Conservation (phyloP, 345 rosid species). For the Populus euphratica region DNA sequence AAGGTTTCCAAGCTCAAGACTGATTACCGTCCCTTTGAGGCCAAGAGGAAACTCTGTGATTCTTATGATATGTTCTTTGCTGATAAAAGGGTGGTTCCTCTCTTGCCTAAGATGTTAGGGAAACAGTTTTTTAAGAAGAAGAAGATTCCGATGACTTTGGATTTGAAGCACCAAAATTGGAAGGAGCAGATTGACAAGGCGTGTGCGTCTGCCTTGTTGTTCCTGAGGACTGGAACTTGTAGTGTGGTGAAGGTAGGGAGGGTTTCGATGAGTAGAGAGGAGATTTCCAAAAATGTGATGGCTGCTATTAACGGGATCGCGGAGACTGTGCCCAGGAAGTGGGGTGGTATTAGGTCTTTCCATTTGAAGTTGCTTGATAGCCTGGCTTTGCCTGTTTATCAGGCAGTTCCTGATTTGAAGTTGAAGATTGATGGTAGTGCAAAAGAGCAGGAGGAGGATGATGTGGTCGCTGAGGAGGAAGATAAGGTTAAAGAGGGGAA, state of each 20-base stretch:
- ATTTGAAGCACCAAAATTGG: constrained; percentile 73
- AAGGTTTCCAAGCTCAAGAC: constrained; percentile 60
- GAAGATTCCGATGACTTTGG: constrained; percentile 59
- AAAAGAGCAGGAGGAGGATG: constrained; percentile 9
- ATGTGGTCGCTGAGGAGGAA: background rate
- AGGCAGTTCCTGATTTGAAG: constrained; percentile 63
- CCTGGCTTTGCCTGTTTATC: constrained; percentile 69
- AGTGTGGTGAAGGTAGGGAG: constrained; percentile 64
- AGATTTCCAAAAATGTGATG: constrained; percentile 51
- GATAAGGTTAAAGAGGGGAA: constrained; percentile 16
- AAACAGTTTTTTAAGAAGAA: constrained; percentile 65
- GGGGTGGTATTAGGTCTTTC: constrained; percentile 66
- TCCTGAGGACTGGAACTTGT: constrained; percentile 63
- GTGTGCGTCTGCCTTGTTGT: constrained; percentile 61
- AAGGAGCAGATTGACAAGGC: constrained; percentile 65
- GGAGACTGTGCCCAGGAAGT: constrained; percentile 59
- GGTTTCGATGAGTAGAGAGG: constrained; percentile 44
- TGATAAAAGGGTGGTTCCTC: constrained; percentile 45
- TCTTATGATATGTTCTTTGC: constrained; percentile 49
- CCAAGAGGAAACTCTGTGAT: constrained; percentile 50
- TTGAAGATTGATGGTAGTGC: constrained; percentile 47
- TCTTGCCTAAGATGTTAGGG: constrained; percentile 74
- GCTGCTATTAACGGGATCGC: constrained; percentile 55
- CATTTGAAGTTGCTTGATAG: constrained; percentile 70
- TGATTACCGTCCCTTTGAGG: constrained; percentile 46